Evolutionary conservation across 495 filamentous ascomycete species (phyloP).

Genomic region (Penicillium desertorum): DNA sequence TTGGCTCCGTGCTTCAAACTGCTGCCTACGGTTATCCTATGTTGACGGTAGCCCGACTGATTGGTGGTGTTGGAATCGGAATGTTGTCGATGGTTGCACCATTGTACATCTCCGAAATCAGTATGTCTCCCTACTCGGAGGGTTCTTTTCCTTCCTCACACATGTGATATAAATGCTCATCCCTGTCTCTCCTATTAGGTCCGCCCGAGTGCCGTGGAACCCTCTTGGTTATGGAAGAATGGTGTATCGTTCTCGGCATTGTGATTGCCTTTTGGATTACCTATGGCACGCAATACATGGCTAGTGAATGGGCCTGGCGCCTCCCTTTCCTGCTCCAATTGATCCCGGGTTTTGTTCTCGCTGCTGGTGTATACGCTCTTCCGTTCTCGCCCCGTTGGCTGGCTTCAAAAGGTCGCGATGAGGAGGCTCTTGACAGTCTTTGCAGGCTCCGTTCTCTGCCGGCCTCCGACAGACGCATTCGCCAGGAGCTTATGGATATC

Average conservation of each 20-base stretch:
- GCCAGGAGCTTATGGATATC: conserved; percentile 53
- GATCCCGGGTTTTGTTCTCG: conserved; percentile 48
- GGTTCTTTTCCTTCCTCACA: neutral
- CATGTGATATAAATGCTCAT: conserved; percentile 7
- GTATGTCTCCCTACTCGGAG: conserved; percentile 19
- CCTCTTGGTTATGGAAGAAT: conserved; percentile 55
- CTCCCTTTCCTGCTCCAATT: conserved; percentile 53
- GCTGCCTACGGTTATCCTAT: conserved; percentile 55
- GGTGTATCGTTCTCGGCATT: conserved; percentile 56
- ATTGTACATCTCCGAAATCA: conserved; percentile 58
- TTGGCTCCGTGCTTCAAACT: conserved; percentile 58
- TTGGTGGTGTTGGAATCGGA: conserved; percentile 62
- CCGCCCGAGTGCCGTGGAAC: conserved; percentile 56
- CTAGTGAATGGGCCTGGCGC: conserved; percentile 51
- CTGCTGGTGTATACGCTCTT: conserved; percentile 44
- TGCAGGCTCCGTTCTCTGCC: conserved; percentile 46
- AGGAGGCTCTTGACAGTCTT: conserved; percentile 49
- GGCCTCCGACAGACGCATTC: conserved; percentile 41
- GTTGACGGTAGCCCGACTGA: conserved; percentile 57
- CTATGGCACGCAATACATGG: conserved; percentile 54
- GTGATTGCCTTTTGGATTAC: conserved; percentile 59
- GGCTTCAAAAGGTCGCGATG: conserved; percentile 47
- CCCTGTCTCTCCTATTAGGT: conserved; percentile 19
- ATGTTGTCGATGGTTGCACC: conserved; percentile 56
- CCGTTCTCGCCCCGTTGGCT: conserved; percentile 58